Conservation (phyloP, 2,329 filamentous ascomycete genomes). For the Verticillium tricorpus region DNA sequence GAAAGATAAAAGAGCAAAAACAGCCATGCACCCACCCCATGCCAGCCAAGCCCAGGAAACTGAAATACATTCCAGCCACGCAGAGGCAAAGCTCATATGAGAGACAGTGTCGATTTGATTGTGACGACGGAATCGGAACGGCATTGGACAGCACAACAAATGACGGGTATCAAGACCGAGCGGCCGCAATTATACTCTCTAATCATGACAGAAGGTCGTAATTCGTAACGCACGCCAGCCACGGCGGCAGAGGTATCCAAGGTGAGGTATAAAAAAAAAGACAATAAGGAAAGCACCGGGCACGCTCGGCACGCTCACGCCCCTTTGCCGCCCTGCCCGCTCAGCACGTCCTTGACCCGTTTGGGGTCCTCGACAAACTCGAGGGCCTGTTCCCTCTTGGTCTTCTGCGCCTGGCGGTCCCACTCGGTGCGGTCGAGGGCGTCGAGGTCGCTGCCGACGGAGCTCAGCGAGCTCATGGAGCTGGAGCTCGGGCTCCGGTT, state of each 20-base stretch:
- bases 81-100: no score
- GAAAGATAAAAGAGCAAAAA: no score
- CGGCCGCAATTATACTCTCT: not conserved
- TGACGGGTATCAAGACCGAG: not conserved
- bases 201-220: not conserved
- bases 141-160: not conserved
- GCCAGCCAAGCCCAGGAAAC: no score
- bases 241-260: not conserved
- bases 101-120: no score
- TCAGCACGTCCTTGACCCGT: constrained; percentile 32
- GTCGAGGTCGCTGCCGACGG: constrained; percentile 47
- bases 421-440: constrained; percentile 27
- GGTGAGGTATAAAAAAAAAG: not conserved
- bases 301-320: no score
- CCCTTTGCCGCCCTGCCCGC: not conserved
- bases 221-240: not conserved
- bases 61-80: no score
- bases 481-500: constrained; percentile 47
- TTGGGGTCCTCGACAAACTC: constrained; percentile 47
- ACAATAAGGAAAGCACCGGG: no score
- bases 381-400: constrained; percentile 47
- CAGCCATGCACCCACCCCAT: no score
- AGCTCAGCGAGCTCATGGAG: constrained; percentile 39
- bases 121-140: no score
- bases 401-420: constrained; percentile 26